Conservation (phyloP, 129 eudicot species). For the Helianthus annuus region HanXRQr2.0-SUNRISE NC_035444.2:150335597-150336096, state of each 20-base stretch:
- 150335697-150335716: conserved; percentile 68
- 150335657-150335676: conserved; percentile 56
- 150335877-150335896: conserved; percentile 59
- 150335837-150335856: conserved; percentile 25
- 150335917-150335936: conserved; percentile 55
- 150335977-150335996: conserved; percentile 69
- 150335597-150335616: conserved; percentile 92
- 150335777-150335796: conserved; percentile 40
- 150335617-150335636: conserved; percentile 56
- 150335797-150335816: conserved; percentile 64
- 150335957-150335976: conserved; percentile 85
- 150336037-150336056: conserved; percentile 57
- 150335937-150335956: conserved; percentile 90
- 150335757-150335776: conserved; percentile 18
- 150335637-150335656: conserved; percentile 42
- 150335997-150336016: conserved; percentile 61
- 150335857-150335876: conserved; percentile 41
- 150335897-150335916: conserved; percentile 70
- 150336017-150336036: conserved; percentile 36
- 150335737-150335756: no score
- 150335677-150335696: conserved; percentile 85
- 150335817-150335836: conserved; percentile 51
- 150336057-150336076: conserved; percentile 85
- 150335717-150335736: conserved; percentile 31
- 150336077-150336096: conserved; percentile 68